Percentiles rank a stretch among this genome's conserved stretches.
phyloP scores from a whole-genome alignment of 2,329 filamentous ascomycete genomes.

The Endocalyx cinctus region DNA sequence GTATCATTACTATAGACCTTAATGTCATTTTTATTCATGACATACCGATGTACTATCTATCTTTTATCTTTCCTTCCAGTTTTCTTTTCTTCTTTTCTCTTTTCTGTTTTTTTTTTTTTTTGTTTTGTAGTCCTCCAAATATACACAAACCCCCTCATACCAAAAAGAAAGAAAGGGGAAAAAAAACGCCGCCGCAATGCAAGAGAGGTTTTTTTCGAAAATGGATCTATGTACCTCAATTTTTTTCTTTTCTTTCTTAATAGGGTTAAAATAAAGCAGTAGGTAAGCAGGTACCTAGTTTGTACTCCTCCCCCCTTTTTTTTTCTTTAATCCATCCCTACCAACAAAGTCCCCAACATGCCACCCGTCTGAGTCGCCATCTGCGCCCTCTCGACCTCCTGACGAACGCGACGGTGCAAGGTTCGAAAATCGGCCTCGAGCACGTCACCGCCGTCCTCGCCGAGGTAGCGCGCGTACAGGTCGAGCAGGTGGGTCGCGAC shows the following conservation, averaged over 20 bases:
- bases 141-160: too few species aligned
- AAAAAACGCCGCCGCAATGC: slow-evolving; percentile 39
- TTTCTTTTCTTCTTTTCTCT: slow-evolving; percentile 1
- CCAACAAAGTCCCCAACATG: slow-evolving; percentile 73
- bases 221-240: slow-evolving; percentile 5
- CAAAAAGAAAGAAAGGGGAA: too few species aligned
- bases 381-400: slow-evolving; percentile 79
- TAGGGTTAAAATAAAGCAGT: not conserved
- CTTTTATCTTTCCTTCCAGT: not conserved
- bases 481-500: slow-evolving; percentile 79
- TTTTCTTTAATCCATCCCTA: slow-evolving; percentile 32
- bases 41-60: too few species aligned
- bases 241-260: not conserved
- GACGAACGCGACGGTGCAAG: slow-evolving; percentile 65
- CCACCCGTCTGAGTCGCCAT: slow-evolving; percentile 76
- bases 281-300: not conserved
- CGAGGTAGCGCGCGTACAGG: slow-evolving; percentile 76
- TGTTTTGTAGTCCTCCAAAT: too few species aligned
- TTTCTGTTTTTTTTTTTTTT: slow-evolving; percentile 8
- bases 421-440: slow-evolving; percentile 66
- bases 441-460: slow-evolving; percentile 67
- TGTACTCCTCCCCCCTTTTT: not conserved
- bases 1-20: too few species aligned
- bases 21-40: too few species aligned
- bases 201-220: too few species aligned